Conservation (phyloP, 1,139 yeast genomes). For the Geotrichum aggregatum region DNA sequence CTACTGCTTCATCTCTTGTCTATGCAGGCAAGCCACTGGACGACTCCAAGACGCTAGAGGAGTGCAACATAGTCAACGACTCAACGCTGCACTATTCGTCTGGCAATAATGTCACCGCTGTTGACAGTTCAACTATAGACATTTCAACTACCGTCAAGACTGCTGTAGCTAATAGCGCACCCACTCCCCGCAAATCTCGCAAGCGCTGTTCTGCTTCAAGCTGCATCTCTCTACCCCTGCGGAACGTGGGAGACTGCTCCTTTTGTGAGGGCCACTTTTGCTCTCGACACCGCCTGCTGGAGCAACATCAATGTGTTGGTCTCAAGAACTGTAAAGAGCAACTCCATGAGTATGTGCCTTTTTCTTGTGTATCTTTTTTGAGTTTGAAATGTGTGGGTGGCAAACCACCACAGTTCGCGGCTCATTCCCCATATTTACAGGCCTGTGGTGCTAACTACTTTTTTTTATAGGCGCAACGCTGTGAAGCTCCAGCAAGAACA, state of each 20-base stretch:
- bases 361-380: not conserved
- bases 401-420: not conserved
- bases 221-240: conserved; percentile 65
- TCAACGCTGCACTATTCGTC: conserved; percentile 64
- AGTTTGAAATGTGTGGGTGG: not conserved
- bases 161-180: conserved; percentile 10
- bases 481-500: conserved; percentile 44
- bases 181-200: conserved; percentile 46
- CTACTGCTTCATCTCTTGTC: conserved; percentile 23
- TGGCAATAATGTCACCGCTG: conserved; percentile 56
- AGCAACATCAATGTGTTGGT: conserved; percentile 77
- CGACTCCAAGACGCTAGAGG: conserved; percentile 74
- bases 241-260: conserved; percentile 85
- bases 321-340: conserved; percentile 75
- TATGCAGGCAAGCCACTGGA: conserved; percentile 64
- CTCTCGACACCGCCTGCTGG: conserved; percentile 80
- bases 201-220: conserved; percentile 57
- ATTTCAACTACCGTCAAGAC: not conserved
- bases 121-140: not conserved
- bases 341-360: conserved; percentile 50
- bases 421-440: not conserved
- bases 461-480: conserved; percentile 33
- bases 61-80: conserved; percentile 76
- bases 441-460: not conserved
- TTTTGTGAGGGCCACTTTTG: conserved; percentile 85